Evolutionary conservation across 495 filamentous ascomycete species (phyloP).

Genomic region (Aspergillus nanangensis): DNA sequence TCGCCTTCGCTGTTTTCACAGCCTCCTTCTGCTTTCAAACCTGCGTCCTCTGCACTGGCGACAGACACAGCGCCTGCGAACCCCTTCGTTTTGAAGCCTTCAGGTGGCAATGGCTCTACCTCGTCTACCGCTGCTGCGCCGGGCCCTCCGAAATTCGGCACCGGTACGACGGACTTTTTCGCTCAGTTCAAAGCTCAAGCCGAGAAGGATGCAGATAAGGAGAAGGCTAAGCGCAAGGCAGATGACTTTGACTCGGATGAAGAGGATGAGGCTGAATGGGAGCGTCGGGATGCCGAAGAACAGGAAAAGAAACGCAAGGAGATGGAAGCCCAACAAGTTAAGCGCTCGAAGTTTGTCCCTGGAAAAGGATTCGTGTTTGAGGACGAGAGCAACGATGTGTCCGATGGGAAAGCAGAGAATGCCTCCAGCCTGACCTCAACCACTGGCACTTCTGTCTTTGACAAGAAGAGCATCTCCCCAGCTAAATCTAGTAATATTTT

Average conservation of each 20-base stretch:
- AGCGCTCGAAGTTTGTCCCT: constrained; percentile 33
- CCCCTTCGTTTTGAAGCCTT: constrained; percentile 21
- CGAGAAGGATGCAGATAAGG: constrained; percentile 29
- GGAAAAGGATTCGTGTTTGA: constrained; percentile 41
- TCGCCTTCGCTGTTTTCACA: constrained; percentile 9
- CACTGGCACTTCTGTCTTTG: constrained; percentile 16
- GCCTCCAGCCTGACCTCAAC: constrained; percentile 5
- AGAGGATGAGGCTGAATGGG: constrained; percentile 48
- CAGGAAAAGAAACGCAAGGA: constrained; percentile 41
- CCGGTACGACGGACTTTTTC: constrained; percentile 27
- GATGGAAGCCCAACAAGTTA: constrained; percentile 24
- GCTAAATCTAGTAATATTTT: constrained; percentile 53
- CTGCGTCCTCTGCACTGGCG: constrained; percentile 7
- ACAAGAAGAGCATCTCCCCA: constrained; percentile 17
- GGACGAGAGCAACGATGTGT: constrained; percentile 8
- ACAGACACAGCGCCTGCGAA: constrained; percentile 12
- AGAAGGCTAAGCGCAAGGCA: constrained; percentile 48
- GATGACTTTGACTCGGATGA: constrained; percentile 55
- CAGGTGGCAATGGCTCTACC: constrained; percentile 14
- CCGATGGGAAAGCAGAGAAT: constrained; percentile 13
- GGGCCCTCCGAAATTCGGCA: constrained; percentile 29
- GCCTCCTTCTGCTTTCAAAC: constrained; percentile 12
- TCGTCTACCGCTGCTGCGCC: constrained; percentile 11
- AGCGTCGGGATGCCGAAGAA: constrained; percentile 39
- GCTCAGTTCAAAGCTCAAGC: constrained; percentile 34